Conservation (phyloP, 2,329 filamentous ascomycete genomes). For the Neoarthrinium moseri region DNA sequence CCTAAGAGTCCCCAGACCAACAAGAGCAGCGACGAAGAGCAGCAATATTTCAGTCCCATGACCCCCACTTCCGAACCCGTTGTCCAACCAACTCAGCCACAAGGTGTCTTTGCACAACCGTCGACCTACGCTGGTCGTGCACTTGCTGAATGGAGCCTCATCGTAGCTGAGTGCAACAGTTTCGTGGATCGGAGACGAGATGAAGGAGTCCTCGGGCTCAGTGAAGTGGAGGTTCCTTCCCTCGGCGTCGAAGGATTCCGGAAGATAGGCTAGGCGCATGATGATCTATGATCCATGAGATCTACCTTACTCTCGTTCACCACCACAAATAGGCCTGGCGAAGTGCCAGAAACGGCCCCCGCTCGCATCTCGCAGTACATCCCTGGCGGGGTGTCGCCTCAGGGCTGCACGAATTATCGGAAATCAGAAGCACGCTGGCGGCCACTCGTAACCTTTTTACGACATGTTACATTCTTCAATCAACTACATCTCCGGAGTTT, state of each 20-base stretch:
- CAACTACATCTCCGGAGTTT: too few species aligned
- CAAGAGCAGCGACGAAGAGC: conserved; percentile 19
- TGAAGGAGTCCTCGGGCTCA: conserved; percentile 67
- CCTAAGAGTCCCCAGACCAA: conserved; percentile 18
- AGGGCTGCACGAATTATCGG: too few species aligned
- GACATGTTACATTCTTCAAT: too few species aligned
- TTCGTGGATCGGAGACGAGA: conserved; percentile 75
- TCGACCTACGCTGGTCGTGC: conserved; percentile 68
- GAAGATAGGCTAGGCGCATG: conserved; percentile 20
- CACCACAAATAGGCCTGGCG: too few species aligned
- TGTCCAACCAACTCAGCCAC: conserved; percentile 45
- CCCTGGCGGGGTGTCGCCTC: too few species aligned
- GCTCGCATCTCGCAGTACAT: too few species aligned
- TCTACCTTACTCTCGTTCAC: background rate
- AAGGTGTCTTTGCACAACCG: conserved; percentile 41
- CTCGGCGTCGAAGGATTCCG: conserved; percentile 64
- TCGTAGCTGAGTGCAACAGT: conserved; percentile 76
- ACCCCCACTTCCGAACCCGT: conserved; percentile 30
- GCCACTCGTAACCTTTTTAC: too few species aligned
- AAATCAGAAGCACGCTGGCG: too few species aligned
- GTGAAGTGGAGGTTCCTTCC: conserved; percentile 67
- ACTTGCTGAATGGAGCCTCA: conserved; percentile 74
- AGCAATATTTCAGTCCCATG: conserved; percentile 11
- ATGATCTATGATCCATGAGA: too few species aligned
- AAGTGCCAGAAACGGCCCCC: too few species aligned